A percentile compares a stretch with the other conserved stretches of the same genome.
These are phyloP conservation scores for Penstemon davidsonii DNA, from an alignment of 257 asterid genomes.

Conservation along the genomic window DNA sequence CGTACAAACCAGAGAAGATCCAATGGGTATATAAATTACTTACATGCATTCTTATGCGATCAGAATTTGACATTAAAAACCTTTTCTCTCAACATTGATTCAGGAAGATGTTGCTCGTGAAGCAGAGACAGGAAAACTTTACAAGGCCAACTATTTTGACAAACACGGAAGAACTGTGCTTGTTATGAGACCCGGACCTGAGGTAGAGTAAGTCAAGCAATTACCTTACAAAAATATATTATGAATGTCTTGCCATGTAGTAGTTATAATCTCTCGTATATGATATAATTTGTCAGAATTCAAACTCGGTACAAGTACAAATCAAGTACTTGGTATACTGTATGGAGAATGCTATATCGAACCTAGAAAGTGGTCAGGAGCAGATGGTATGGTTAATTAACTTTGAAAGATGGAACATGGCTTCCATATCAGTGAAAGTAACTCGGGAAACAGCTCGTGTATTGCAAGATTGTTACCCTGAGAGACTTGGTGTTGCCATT, in stretches of 20 bases:
- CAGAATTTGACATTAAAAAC: background rate
- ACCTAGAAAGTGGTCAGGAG: constrained; percentile 47
- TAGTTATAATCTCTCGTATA: background rate
- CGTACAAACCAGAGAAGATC: constrained; percentile 56
- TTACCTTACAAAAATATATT: background rate
- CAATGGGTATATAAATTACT: constrained; percentile 47
- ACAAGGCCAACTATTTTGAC: constrained; percentile 55
- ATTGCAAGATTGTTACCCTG: constrained; percentile 68
- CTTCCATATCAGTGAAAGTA: constrained; percentile 52
- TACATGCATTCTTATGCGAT: background rate
- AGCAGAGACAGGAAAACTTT: constrained; percentile 56
- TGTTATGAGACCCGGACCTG: constrained; percentile 59
- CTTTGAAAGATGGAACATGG: constrained; percentile 55
- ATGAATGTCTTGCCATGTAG: background rate
- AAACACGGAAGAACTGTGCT: constrained; percentile 61
- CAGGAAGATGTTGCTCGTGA: constrained; percentile 61
- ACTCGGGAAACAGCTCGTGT: constrained; percentile 55
- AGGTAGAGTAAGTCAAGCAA: constrained; percentile 34
- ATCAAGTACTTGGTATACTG: constrained; percentile 58
- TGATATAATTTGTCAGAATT: constrained; percentile 34
- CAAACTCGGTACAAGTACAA: constrained; percentile 50
- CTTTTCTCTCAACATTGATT: background rate
- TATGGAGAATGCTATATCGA: constrained; percentile 61
- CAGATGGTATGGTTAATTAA: constrained; percentile 76
- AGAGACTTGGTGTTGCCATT: constrained; percentile 66